These are phyloP conservation scores for Beverwykella pulmonaria DNA, from an alignment of 495 filamentous ascomycete genomes.

Conservation along the genomic window DNA sequence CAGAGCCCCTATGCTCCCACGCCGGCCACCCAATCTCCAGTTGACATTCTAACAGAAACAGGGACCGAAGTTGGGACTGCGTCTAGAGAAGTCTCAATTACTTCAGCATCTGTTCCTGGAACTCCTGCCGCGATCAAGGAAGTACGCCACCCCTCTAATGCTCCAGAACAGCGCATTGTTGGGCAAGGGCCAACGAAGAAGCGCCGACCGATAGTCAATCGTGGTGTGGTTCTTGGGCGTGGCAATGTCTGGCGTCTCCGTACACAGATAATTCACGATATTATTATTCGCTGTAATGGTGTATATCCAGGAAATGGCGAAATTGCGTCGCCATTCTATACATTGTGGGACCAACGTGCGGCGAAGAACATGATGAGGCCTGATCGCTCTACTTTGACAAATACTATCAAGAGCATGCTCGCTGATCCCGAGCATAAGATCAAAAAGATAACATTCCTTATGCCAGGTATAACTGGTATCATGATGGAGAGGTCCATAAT, in stretches of 20 bases:
- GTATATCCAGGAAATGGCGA: conserved; percentile 72
- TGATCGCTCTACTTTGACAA: conserved; percentile 56
- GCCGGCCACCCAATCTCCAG: neutral
- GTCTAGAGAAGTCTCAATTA: neutral
- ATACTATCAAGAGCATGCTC: conserved; percentile 63
- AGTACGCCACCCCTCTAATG: neutral
- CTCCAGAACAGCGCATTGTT: neutral
- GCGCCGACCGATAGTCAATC: neutral
- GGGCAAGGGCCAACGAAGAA: neutral
- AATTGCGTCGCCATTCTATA: conserved; percentile 70
- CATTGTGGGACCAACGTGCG: conserved; percentile 58
- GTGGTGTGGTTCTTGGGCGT: conserved; percentile 28
- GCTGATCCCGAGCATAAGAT: conserved; percentile 56
- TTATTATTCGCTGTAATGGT: conserved; percentile 69
- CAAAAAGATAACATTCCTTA: conserved; percentile 60
- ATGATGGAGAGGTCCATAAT: conserved; percentile 54
- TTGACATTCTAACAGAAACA: neutral
- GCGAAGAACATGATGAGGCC: conserved; percentile 48
- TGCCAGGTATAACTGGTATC: neutral
- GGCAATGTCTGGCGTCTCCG: conserved; percentile 56
- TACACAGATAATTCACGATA: conserved; percentile 67
- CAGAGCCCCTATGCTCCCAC: conserved; percentile 1
- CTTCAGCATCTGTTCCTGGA: neutral
- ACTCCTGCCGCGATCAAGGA: neutral
- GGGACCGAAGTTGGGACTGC: neutral